phyloP scores from a whole-genome alignment of 2,329 filamentous ascomycete species.

The Samsoniella hepiali region DNA sequence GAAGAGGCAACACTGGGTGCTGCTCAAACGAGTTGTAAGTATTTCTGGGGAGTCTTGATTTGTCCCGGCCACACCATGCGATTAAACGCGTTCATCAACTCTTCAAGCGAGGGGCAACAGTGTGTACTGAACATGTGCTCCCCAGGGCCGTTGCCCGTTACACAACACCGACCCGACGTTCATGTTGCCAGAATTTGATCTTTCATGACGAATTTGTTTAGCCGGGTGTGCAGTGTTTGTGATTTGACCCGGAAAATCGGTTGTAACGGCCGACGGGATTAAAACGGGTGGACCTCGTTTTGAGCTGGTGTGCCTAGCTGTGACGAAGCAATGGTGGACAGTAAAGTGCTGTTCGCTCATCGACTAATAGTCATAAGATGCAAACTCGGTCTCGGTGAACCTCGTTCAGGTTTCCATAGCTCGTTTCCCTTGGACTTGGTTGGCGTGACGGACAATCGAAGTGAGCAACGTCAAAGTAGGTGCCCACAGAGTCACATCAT shows the following conservation, averaged over 20 bases:
- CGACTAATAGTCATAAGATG: background rate
- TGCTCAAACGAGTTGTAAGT: background rate
- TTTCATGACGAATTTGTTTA: background rate
- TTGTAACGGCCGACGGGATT: constrained; percentile 4
- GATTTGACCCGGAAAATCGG: constrained; percentile 1
- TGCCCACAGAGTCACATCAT: background rate
- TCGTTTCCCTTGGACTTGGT: background rate
- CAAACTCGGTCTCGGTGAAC: background rate
- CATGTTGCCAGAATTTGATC: background rate
- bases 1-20: background rate
- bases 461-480: background rate
- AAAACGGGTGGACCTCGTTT: background rate
- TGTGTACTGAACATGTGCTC: background rate
- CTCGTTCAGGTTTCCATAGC: background rate
- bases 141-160: background rate
- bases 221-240: background rate
- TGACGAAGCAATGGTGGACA: background rate
- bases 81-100: background rate
- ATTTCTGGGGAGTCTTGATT: background rate
- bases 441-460: background rate
- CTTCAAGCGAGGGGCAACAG: background rate
- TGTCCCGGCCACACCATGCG: background rate
- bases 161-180: background rate
- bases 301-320: background rate
- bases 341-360: background rate